Evolutionary conservation across 148 eudicot genomes (phyloP).

Genomic region (Pouteria glomerata): DNA sequence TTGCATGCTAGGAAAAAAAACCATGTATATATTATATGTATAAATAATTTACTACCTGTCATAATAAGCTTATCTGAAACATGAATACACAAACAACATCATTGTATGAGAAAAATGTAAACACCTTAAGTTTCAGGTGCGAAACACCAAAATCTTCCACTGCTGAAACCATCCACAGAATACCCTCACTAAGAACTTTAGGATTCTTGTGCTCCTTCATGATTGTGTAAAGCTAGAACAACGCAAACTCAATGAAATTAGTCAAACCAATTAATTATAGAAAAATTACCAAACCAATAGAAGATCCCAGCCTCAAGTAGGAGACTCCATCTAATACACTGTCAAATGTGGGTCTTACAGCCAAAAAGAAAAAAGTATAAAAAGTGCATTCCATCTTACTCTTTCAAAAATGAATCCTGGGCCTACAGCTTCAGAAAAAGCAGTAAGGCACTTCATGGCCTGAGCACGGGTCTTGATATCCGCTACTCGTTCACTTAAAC

Average conservation of each 20-base stretch:
- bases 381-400: constrained; percentile 36
- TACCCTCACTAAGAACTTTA: constrained; percentile 95
- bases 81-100: not conserved
- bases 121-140: constrained; percentile 80
- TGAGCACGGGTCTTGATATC: constrained; percentile 94
- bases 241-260: not conserved
- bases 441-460: constrained; percentile 91
- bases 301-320: not conserved
- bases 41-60: not conserved
- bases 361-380: not conserved
- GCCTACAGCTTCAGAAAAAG: constrained; percentile 84
- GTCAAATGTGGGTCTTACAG: not conserved
- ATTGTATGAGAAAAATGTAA: constrained; percentile 10
- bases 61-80: not conserved
- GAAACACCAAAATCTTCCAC: constrained; percentile 94
- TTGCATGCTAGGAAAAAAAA: not conserved
- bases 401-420: constrained; percentile 97
- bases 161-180: constrained; percentile 94
- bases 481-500: constrained; percentile 93
- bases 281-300: not conserved
- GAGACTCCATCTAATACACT: not conserved
- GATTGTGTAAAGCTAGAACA: constrained; percentile 67
- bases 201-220: constrained; percentile 99
- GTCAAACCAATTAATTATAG: not conserved
- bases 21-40: not conserved